Conservation (phyloP, 208 protist genomes). For the Willaertia magna region DNA sequence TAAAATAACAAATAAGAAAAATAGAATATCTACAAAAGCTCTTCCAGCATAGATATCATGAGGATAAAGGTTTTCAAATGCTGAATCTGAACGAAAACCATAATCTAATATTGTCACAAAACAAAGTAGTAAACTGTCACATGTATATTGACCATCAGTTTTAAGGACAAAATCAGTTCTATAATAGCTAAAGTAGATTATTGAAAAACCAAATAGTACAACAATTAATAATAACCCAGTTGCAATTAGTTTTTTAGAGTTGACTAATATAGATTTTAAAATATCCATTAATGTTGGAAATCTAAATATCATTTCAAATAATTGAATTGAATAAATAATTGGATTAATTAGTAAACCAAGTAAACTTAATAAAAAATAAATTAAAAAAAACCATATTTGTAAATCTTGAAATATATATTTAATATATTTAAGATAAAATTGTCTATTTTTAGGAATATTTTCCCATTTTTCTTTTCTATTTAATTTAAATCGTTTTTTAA, state of each 20-base stretch:
- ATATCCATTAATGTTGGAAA: neutral
- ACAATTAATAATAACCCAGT: neutral
- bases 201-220: neutral
- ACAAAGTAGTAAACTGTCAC: neutral
- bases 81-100: neutral
- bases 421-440: neutral
- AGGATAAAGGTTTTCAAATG: neutral
- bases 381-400: neutral
- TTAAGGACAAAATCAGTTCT: neutral
- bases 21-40: constrained; percentile 20
- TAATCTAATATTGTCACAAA: neutral
- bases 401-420: neutral
- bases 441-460: neutral
- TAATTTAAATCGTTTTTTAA: neutral
- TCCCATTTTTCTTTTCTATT: neutral
- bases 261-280: neutral
- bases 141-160: neutral
- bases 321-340: neutral
- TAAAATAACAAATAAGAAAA: constrained; percentile 49
- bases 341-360: neutral
- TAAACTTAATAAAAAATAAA: neutral
- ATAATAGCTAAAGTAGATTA: neutral
- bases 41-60: neutral
- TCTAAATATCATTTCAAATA: neutral
- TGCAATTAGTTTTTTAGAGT: neutral